Evolutionary conservation across 2,329 filamentous ascomycete species (phyloP), one percentile per base, ranked within the genome.

Genomic region (Cadophora luteo-olivacea): DNA sequence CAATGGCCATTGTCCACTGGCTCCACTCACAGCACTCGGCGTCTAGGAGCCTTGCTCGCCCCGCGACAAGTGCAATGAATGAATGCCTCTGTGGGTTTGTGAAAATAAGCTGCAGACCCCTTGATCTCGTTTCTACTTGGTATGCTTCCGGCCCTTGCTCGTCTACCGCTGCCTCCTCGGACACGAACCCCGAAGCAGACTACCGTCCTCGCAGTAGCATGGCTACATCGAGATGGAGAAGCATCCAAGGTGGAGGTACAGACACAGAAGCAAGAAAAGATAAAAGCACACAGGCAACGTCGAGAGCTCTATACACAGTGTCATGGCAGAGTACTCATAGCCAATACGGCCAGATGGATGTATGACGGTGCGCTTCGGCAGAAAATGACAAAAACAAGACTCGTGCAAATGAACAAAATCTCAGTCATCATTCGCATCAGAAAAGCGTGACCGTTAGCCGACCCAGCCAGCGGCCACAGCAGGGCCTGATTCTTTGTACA

Each of bases 361-460:
- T 29, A 29, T 29, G 29, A 29, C 29, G 29, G 29, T 29, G 29
- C 29, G 3, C 29, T 29, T 29, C 29, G 29, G 29, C 22, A 32
- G 9, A 22, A 38, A 4, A 41, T 19, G 33, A 16, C 16, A 29
- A 41, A 5, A 25, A 22, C 12, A 60, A 41, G 36, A 60, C 11
- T 60, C 36, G 36, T 19, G n/a, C 33, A 60, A 41, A 29, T 36
- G 61, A 64, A 64, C 61, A 49, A 29, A 64, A 54, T 61, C 16
- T 41, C 33, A 5, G 32, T 24, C 29, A 22, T 45, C 36, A 45
- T 24, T 45, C 25, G 36, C 49, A 25, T 19, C 16, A 24, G 7
- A 22, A 54, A 61, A 70, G 69, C 72, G 68, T 66, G 68, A 65
- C 70, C 72, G 65, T 64, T 72, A 69, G 69, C 69, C 72, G 74